phyloP scores from a whole-genome alignment of 2,329 filamentous ascomycete genomes.

The Coniochaeta sp. region DNA sequence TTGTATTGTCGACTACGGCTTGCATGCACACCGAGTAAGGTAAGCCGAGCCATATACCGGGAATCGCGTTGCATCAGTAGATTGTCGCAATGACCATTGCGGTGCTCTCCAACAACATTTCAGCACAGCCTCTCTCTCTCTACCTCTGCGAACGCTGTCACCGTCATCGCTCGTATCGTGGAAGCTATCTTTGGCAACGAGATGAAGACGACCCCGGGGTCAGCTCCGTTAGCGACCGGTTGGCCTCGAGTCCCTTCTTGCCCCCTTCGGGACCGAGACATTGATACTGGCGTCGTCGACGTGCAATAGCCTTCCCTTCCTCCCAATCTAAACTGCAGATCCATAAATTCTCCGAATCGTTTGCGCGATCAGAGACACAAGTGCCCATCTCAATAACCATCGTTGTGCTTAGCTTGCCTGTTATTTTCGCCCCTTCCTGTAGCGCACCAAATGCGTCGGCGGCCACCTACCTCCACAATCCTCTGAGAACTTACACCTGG shows the following conservation, averaged over 20 bases:
- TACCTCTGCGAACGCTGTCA: no score
- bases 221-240: background rate
- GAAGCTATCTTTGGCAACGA: background rate
- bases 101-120: background rate
- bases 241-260: background rate
- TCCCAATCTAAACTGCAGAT: background rate
- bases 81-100: background rate
- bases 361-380: background rate
- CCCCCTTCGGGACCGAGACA: conserved; percentile 3
- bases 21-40: background rate
- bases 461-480: background rate
- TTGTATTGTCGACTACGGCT: background rate
- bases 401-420: background rate
- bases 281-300: background rate
- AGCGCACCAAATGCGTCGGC: background rate
- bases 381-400: background rate
- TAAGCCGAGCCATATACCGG: background rate
- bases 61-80: background rate
- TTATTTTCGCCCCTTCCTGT: background rate
- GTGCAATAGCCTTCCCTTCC: background rate
- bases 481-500: background rate
- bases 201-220: background rate
- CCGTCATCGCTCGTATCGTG: background rate
- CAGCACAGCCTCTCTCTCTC: background rate
- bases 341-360: background rate